phyloP scores from a whole-genome alignment of 495 filamentous ascomycete species.

The Xylaria longipes region DNA sequence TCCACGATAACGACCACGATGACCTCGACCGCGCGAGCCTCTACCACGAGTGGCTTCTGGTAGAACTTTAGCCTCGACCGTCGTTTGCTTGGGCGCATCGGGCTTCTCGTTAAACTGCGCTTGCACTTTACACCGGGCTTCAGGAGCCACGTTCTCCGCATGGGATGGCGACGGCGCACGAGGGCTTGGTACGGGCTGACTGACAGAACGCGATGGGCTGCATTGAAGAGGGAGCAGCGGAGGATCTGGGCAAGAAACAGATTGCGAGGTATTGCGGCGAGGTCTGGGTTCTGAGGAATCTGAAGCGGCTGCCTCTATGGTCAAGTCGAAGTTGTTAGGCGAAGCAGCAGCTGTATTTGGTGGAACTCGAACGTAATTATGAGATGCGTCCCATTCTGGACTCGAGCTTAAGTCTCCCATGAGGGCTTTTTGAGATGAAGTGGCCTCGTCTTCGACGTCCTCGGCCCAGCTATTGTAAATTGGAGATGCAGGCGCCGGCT shows the following conservation, averaged over 20 bases:
- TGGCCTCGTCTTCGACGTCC: slow-evolving; percentile 35
- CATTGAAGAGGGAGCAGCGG: slow-evolving; percentile 27
- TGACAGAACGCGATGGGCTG: slow-evolving; percentile 38
- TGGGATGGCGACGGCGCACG: slow-evolving; percentile 13
- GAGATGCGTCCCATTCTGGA: slow-evolving; percentile 25
- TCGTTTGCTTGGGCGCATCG: background rate
- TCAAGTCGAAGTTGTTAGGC: slow-evolving; percentile 24
- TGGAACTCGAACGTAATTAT: slow-evolving; percentile 16
- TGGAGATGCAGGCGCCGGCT: slow-evolving; percentile 29
- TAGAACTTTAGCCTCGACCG: slow-evolving; percentile 18
- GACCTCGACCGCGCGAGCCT: slow-evolving; percentile 34
- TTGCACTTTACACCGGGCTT: slow-evolving; percentile 5
- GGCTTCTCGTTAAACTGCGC: slow-evolving; percentile 1
- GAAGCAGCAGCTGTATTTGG: slow-evolving; percentile 28
- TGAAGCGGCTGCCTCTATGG: slow-evolving; percentile 15
- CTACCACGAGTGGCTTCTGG: slow-evolving; percentile 31
- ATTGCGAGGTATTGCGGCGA: slow-evolving; percentile 42
- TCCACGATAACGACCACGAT: slow-evolving; percentile 38
- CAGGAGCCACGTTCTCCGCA: slow-evolving; percentile 5
- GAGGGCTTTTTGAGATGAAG: slow-evolving; percentile 14
- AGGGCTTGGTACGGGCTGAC: slow-evolving; percentile 37
- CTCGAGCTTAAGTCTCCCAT: slow-evolving; percentile 23
- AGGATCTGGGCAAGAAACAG: slow-evolving; percentile 38
- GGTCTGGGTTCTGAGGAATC: slow-evolving; percentile 32
- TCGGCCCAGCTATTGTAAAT: slow-evolving; percentile 40